Conservation (phyloP, 1,284 basidiomycete species). For the Rhodotorula sp. region DNA sequence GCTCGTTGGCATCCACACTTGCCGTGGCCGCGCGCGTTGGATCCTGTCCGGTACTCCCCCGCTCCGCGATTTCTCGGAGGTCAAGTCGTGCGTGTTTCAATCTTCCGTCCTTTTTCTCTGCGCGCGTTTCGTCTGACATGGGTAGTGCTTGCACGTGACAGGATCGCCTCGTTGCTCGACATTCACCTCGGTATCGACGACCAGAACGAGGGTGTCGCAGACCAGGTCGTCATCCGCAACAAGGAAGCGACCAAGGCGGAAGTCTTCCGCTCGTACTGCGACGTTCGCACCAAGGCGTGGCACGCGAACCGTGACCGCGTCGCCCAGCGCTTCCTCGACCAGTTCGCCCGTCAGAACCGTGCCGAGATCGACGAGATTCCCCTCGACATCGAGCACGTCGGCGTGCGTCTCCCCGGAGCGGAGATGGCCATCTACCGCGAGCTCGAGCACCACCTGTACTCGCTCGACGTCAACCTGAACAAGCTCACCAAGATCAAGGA, state of each 20-base stretch:
- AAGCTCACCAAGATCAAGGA: slow-evolving; percentile 40
- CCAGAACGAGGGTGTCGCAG: slow-evolving; percentile 74
- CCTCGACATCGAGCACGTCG: slow-evolving; percentile 66
- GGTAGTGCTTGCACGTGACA: slow-evolving; percentile 15
- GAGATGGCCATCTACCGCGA: slow-evolving; percentile 94
- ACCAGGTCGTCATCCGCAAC: slow-evolving; percentile 67
- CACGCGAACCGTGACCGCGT: slow-evolving; percentile 79
- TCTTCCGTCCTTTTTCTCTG: background rate
- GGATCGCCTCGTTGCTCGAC: slow-evolving; percentile 77
- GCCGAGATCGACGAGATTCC: slow-evolving; percentile 96
- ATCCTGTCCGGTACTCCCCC: slow-evolving; percentile 96
- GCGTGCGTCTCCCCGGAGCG: slow-evolving; percentile 78
- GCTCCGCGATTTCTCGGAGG: slow-evolving; percentile 81
- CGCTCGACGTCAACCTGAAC: slow-evolving; percentile 68
- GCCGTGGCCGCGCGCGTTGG: slow-evolving; percentile 81
- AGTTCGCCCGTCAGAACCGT: slow-evolving; percentile 66
- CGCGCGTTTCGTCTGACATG: background rate
- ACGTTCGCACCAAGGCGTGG: slow-evolving; percentile 88
- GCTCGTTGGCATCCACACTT: slow-evolving; percentile 71
- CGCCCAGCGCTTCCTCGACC: slow-evolving; percentile 64
- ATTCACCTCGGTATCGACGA: slow-evolving; percentile 87
- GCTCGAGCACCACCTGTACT: slow-evolving; percentile 88
- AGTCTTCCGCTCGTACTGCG: slow-evolving; percentile 93
- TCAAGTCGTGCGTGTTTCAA: slow-evolving; percentile 63
- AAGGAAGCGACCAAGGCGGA: slow-evolving; percentile 86